These are phyloP conservation scores for Penicillium lagena DNA, from an alignment of 495 filamentous ascomycete species.

Conservation along the genomic window DNA sequence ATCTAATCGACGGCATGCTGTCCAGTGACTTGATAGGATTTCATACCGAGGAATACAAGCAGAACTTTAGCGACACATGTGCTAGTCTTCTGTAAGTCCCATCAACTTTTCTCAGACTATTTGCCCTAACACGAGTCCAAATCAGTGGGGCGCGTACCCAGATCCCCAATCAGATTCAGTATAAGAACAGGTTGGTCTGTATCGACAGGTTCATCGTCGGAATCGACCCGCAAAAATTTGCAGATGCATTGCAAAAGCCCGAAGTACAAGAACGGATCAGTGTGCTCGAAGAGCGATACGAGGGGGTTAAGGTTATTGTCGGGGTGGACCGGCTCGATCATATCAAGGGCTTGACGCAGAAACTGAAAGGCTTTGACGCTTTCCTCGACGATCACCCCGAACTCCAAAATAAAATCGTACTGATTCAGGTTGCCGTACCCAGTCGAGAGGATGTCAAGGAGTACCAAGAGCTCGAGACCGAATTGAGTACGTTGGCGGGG, in stretches of 20 bases:
- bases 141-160: neutral
- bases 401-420: slow-evolving; percentile 82
- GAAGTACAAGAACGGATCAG: slow-evolving; percentile 72
- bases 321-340: slow-evolving; percentile 85
- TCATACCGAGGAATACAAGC: slow-evolving; percentile 84
- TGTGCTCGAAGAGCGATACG: slow-evolving; percentile 69
- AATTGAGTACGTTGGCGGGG: slow-evolving; percentile 82
- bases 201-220: slow-evolving; percentile 45
- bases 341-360: slow-evolving; percentile 88
- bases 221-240: slow-evolving; percentile 83
- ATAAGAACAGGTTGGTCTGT: neutral
- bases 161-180: neutral
- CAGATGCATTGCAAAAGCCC: slow-evolving; percentile 63
- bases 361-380: slow-evolving; percentile 79
- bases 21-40: slow-evolving; percentile 82
- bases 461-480: slow-evolving; percentile 79
- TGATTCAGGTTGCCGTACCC: slow-evolving; percentile 85
- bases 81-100: slow-evolving; percentile 64
- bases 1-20: slow-evolving; percentile 66
- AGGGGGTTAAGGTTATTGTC: slow-evolving; percentile 84
- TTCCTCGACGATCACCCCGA: slow-evolving; percentile 85
- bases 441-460: slow-evolving; percentile 83
- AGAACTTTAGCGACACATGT: slow-evolving; percentile 80
- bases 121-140: neutral
- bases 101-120: neutral